Base-by-base conservation (phyloP, 1,284 basidiomycete species). In the Sporisorium reilianum region DNA sequence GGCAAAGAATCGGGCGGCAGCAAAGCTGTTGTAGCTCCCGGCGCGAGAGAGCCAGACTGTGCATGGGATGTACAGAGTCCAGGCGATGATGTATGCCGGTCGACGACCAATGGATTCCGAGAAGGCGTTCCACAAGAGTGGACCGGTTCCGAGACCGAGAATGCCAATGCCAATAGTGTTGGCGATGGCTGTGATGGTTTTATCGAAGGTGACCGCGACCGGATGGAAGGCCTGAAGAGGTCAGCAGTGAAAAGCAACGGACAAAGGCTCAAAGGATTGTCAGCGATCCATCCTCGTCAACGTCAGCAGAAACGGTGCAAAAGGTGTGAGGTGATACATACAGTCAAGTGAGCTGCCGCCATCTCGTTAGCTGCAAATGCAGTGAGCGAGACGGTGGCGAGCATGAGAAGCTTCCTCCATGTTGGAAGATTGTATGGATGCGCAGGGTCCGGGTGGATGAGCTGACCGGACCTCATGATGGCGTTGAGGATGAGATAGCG, bases 61-160 rank as follows among this genome's bases (percentile, higher is more conserved):
- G 58, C 80, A 82, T 0, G 82, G 83, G 14, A 86, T 66, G 75
- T 83, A 85, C 26, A 85, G 76, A 3, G 79, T 58, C 48, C 84
- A 84, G n/a, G 81, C 81, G 50, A 85, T 41, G 45, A 86, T 60
- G 72, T 84, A 85, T 8, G 83, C 79, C 0, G 84, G 80, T 34
- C 85, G 78, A 18, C 84, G 77, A 18, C 85, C 85, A 28, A 83
- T 41, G 9, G 80, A 79, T 34, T 78, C 63, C 12, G 66, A 41
- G 25, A 80, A 54, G 12, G 78, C 70, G 41, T 74, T 74, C 72
- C 75, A 82, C 22, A 86, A 66, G 9, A 86, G 55, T 0, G 84
- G 79, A 2, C 85, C 85, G 4, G 85, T 79, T 1, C 83, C 85
- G n/a, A 84, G 74, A 30, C 85, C 85, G 14, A 86, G 80, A n/a